A percentile compares a stretch with the other conserved stretches of the same genome.
These are phyloP conservation scores for Penicillium brevicompactum DNA, from an alignment of 2,329 filamentous ascomycete genomes.

Conservation along the genomic window DNA sequence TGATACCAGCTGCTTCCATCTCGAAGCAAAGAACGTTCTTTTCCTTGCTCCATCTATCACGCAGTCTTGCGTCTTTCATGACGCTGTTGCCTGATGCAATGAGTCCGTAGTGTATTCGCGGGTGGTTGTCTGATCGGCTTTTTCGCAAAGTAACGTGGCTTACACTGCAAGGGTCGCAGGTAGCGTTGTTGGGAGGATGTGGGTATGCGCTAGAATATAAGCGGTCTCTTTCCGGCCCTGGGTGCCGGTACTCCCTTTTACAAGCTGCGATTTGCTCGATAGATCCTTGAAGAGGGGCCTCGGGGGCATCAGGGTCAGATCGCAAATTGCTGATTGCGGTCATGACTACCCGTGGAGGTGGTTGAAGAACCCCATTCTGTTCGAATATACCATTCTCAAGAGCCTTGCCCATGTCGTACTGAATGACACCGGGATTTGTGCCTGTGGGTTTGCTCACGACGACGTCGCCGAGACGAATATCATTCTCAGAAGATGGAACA, in stretches of 20 bases:
- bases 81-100: constrained; percentile 24
- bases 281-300: too few relatives aligned
- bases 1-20: background rate
- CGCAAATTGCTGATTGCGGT: background rate
- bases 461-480: constrained; percentile 29
- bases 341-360: constrained; percentile 13
- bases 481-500: constrained; percentile 14
- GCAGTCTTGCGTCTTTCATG: constrained; percentile 15
- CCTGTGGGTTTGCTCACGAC: constrained; percentile 21
- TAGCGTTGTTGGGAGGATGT: too few relatives aligned
- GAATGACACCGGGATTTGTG: constrained; percentile 25
- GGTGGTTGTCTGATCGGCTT: too few relatives aligned
- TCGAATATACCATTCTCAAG: constrained; percentile 8
- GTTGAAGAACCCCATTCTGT: constrained; percentile 1
- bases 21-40: constrained; percentile 8
- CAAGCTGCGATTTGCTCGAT: too few relatives aligned
- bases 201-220: too few relatives aligned
- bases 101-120: constrained; percentile 16
- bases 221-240: too few relatives aligned
- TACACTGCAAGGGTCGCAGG: too few relatives aligned
- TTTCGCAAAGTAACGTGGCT: too few relatives aligned
- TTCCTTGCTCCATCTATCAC: background rate
- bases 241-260: too few relatives aligned
- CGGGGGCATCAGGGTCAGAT: too few relatives aligned
- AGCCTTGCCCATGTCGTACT: constrained; percentile 29